Percentiles rank a stretch among this genome's conserved stretches.
These are phyloP conservation scores for Penstemon barbatus DNA, from an alignment of 257 asterid species.

Conservation along the genomic window DNA sequence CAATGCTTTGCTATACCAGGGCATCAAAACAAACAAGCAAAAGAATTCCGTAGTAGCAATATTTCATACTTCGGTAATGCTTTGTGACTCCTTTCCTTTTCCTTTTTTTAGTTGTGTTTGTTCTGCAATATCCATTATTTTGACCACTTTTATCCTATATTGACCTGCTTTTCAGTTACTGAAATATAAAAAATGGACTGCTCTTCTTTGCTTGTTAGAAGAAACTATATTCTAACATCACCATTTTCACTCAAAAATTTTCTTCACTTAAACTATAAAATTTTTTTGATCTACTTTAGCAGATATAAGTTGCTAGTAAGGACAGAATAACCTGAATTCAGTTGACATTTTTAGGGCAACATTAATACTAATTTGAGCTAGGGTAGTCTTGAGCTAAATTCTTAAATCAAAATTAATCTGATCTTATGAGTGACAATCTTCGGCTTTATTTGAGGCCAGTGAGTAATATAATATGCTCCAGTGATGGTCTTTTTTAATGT, in stretches of 20 bases:
- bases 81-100: not conserved
- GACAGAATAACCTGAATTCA: too few relatives aligned
- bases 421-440: too few relatives aligned
- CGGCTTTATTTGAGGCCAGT: too few relatives aligned
- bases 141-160: not conserved
- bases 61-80: constrained; percentile 67
- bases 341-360: too few relatives aligned
- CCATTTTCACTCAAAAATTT: not conserved
- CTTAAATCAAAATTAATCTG: too few relatives aligned
- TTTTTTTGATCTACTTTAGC: too few relatives aligned
- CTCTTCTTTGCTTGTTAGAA: not conserved
- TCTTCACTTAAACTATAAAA: not conserved
- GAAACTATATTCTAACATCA: not conserved
- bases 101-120: not conserved
- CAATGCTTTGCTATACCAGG: constrained; percentile 80
- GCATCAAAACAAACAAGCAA: constrained; percentile 83
- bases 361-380: too few relatives aligned
- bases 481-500: too few relatives aligned
- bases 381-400: too few relatives aligned
- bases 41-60: constrained; percentile 74
- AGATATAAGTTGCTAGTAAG: too few relatives aligned
- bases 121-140: not conserved
- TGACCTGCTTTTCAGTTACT: not conserved
- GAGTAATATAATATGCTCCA: too few relatives aligned
- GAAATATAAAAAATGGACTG: not conserved